These are phyloP conservation scores for Hypoxylon rickii DNA, from an alignment of 495 filamentous ascomycete genomes.

Conservation along the genomic window DNA sequence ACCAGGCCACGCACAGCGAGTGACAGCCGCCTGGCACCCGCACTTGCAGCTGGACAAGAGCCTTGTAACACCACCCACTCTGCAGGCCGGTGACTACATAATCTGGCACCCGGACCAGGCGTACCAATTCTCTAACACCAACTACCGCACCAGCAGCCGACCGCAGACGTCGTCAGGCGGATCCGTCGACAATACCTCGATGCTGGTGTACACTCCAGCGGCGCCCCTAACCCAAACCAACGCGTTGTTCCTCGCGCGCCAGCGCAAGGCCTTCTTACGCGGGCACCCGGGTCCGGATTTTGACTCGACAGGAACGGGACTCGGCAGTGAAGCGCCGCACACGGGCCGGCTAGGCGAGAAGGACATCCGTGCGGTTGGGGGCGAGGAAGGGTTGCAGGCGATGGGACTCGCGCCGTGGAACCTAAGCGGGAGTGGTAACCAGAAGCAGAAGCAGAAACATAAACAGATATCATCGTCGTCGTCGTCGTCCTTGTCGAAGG, in stretches of 20 bases:
- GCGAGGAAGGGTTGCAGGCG: slow-evolving; percentile 49
- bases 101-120: slow-evolving; percentile 84
- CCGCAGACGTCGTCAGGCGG: slow-evolving; percentile 38
- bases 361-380: slow-evolving; percentile 53
- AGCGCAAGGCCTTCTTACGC: slow-evolving; percentile 70
- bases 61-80: slow-evolving; percentile 78
- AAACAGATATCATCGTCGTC: background rate
- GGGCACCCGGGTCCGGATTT: slow-evolving; percentile 77
- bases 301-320: slow-evolving; percentile 53
- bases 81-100: slow-evolving; percentile 86
- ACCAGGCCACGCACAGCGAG: slow-evolving; percentile 78
- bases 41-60: slow-evolving; percentile 73
- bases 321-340: slow-evolving; percentile 52
- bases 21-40: slow-evolving; percentile 75
- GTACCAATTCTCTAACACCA: slow-evolving; percentile 53
- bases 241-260: slow-evolving; percentile 73
- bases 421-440: slow-evolving; percentile 35
- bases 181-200: slow-evolving; percentile 39
- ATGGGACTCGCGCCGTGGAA: slow-evolving; percentile 56
- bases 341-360: slow-evolving; percentile 48
- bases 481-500: background rate
- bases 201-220: slow-evolving; percentile 80
- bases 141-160: slow-evolving; percentile 44
- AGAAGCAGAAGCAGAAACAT: background rate
- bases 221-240: slow-evolving; percentile 82